Evolutionary conservation across 2,329 filamentous ascomycete genomes (phyloP), one percentile per base, ranked within the genome.

Genomic region (Phaeomoniella chlamydospora): DNA sequence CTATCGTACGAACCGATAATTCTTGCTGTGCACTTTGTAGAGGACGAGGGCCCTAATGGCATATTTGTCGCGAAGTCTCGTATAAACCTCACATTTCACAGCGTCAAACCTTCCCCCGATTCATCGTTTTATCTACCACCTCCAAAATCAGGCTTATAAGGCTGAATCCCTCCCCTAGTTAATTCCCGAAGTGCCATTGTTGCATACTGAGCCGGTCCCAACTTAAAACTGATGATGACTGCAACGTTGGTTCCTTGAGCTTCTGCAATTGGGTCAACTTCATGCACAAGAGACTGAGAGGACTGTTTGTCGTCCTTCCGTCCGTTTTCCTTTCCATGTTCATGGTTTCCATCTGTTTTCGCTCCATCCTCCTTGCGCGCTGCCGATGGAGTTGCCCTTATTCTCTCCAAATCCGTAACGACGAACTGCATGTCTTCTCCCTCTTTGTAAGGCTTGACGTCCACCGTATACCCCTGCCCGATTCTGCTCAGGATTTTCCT

Each of bases 381-480:
- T 6, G 22, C n/a, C 9, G 22, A 26, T 26, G 59, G 57, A 19
- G 59, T 55, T 22, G 60, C 59, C 40, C 65, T 64, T 41, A 88
- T 59, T 35, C 69, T 61, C 46, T 94, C 83, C 38, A 90, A 51
- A 55, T 98, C 90, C 0, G 90, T 98, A 41, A 80, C 73, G 3
- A 93, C 80, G 59, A 96, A 77, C 59, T 96, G 87, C 59, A 92
- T 77, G 19, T 79, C 73, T 18, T 79, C 74, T 17, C 76, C 69
- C 18, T 50, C 38, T 2, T 46, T 46, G 52, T 94, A 96, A 4
- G 65, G 59, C 49, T 71, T 77, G 9, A 94, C 71, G 39, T 83
- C 72, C 39, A 77, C 79, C 9, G 67, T 71, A 5, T 83, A 72
- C 17, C 67, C 59, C 5, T 66, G 57, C 2, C 73, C 70, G 49